A percentile compares a stretch with the other conserved stretches of the same genome.
Conservation (phyloP, 225 moss, liverwort and hornwort species). For the Physcomitrellopsis africana region DNA sequence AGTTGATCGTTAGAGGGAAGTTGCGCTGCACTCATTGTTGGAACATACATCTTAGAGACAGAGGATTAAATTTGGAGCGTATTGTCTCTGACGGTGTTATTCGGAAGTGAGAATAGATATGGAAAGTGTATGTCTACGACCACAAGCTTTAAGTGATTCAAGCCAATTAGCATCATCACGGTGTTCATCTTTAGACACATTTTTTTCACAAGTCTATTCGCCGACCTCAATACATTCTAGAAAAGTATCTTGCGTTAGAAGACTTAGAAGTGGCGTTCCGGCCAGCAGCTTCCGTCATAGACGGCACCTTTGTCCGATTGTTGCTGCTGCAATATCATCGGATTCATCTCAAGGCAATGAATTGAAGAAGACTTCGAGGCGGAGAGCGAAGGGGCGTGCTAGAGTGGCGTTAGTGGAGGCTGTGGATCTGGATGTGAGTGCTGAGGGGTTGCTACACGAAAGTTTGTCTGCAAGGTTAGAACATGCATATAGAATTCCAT, state of each 20-base stretch:
- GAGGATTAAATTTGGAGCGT: neutral
- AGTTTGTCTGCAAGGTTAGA: conserved; percentile 46
- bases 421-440: conserved; percentile 35
- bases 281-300: neutral
- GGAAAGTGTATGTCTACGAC: conserved; percentile 36
- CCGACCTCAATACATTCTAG: conserved; percentile 22
- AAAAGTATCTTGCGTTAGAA: conserved; percentile 32
- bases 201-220: conserved; percentile 29
- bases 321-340: neutral
- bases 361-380: conserved; percentile 32
- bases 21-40: no score
- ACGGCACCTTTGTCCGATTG: conserved; percentile 19
- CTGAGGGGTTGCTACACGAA: conserved; percentile 35
- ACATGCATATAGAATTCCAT: conserved; percentile 34
- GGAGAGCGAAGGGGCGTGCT: conserved; percentile 22
- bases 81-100: neutral
- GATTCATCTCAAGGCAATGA: conserved; percentile 7
- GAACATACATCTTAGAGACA: no score
- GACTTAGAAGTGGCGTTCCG: conserved; percentile 29
- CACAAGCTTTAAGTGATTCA: conserved; percentile 35
- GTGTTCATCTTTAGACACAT: conserved; percentile 15
- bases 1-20: no score
- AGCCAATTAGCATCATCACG: conserved; percentile 24
- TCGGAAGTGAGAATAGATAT: conserved; percentile 15
- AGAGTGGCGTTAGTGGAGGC: conserved; percentile 32